A percentile compares a stretch with the other conserved stretches of the same genome.
Conservation (phyloP, 1,139 yeast species). For the Protomyces inouyei region DNA sequence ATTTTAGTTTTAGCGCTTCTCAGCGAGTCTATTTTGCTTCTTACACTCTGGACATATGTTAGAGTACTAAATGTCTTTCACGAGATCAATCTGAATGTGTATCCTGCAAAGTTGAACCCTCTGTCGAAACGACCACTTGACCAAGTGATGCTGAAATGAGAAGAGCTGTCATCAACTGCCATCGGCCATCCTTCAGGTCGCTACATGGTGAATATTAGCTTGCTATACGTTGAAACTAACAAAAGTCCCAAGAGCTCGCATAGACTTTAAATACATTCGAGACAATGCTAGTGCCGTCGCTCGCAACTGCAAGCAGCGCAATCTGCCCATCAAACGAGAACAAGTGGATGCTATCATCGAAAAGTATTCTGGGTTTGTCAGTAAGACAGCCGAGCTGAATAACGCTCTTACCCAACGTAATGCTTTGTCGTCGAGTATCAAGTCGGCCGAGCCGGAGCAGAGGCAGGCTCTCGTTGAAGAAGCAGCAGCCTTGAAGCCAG, state of each 20-base stretch:
- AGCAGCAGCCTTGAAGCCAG: slow-evolving; percentile 31
- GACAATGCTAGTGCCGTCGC: slow-evolving; percentile 23
- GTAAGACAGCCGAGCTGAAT: slow-evolving; percentile 23
- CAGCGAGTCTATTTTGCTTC: too few species aligned
- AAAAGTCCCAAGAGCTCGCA: slow-evolving; percentile 16
- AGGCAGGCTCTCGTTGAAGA: slow-evolving; percentile 11
- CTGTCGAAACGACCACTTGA: too few species aligned
- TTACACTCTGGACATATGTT: too few species aligned
- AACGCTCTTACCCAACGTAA: slow-evolving; percentile 29
- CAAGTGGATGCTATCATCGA: slow-evolving; percentile 29
- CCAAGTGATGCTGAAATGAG: not conserved
- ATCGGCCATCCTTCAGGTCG: not conserved
- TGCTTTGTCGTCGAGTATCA: slow-evolving; percentile 18
- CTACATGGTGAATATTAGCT: not conserved
- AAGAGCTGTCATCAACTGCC: not conserved
- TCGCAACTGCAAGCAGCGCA: slow-evolving; percentile 30
- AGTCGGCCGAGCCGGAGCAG: slow-evolving; percentile 11
- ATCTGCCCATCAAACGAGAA: slow-evolving; percentile 26
- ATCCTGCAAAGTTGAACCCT: too few species aligned
- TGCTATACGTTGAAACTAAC: too few species aligned
- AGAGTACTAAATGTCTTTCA: too few species aligned
- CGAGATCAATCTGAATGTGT: too few species aligned
- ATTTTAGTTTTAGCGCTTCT: too few species aligned
- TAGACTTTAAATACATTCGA: slow-evolving; percentile 26
- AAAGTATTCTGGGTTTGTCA: slow-evolving; percentile 25